Conservation (phyloP, 176 grass and related monocot species). For the Poa annua region DNA sequence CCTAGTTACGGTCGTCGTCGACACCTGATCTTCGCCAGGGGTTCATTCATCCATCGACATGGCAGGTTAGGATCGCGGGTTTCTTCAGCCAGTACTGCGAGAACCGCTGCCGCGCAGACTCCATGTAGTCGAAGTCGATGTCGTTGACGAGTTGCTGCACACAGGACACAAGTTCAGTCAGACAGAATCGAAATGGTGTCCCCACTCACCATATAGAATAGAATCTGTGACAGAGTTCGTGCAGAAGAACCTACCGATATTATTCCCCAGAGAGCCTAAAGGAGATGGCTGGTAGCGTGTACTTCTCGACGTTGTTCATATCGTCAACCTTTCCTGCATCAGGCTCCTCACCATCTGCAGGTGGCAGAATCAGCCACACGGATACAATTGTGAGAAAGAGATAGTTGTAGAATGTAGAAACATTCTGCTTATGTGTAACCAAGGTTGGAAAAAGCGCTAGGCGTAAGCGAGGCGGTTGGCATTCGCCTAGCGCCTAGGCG, state of each 20-base stretch:
- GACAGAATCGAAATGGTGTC: background rate
- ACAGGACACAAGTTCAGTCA: background rate
- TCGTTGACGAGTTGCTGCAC: slow-evolving; percentile 63
- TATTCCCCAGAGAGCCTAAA: slow-evolving; percentile 81
- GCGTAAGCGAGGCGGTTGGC: too few relatives aligned
- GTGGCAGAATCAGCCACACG: background rate
- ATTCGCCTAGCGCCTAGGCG: too few relatives aligned
- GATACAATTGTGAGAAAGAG: background rate
- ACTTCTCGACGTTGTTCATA: slow-evolving; percentile 58
- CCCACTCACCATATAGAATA: background rate
- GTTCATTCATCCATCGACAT: slow-evolving; percentile 30
- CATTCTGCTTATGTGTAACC: background rate
- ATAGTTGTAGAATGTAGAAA: background rate
- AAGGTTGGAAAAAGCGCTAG: too few relatives aligned
- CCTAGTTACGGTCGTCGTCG: background rate
- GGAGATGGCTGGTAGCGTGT: slow-evolving; percentile 64
- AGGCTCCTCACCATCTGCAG: slow-evolving; percentile 51
- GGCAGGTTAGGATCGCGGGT: slow-evolving; percentile 26
- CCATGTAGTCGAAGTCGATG: slow-evolving; percentile 81
- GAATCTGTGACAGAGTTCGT: background rate
- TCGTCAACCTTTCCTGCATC: slow-evolving; percentile 39
- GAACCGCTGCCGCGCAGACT: slow-evolving; percentile 75
- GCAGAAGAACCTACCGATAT: slow-evolving; percentile 55
- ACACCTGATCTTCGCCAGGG: background rate
- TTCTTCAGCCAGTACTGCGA: slow-evolving; percentile 65